Evolutionary conservation across 305 asterid species (phyloP), one percentile per base, ranked within the genome.

Genomic region (Solanum hybrid): DNA sequence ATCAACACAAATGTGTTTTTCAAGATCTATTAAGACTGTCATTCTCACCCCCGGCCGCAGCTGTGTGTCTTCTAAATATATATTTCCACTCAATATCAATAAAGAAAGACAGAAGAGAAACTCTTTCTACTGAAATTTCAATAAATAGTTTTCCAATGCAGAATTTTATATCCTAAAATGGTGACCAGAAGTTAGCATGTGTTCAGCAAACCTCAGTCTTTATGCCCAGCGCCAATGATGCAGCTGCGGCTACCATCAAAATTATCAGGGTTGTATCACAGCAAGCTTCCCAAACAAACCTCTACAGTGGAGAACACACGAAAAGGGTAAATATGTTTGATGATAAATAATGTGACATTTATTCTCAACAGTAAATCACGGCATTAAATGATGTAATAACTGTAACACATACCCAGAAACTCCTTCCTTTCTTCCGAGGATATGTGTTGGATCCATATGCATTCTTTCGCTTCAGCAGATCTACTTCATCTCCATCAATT

Each of bases 161-260:
- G 46, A 37, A 85, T 33, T 42, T 61, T 85, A 57, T 85, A 61
- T 85, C 77, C 13, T 61, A 85, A 57, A 85, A 61, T 85, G 77
- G 39, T 64, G 77, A 85, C 74, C 20, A 85, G 33, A 85, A 85
- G 29, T 61, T 33, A 61, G 26, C 24, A 75, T 24, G 90, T 40
- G 24, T 61, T 79, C 89, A 82, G 11, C 92, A 90, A 90, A 96
- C 99, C 99, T 97, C 99, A n/a, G 99, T 94, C 94, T 95, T 96
- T 86, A 96, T 97, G 78, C 99, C 99, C 26, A 97, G 95, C n/a
- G 95, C 99, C 92, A 97, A 94, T 42, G 99, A 97, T 93, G 99
- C 99, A 91, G 98, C 98, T 33, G 99, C 99, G 89, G 99, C 99
- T 26, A 97, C 97, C 99, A 96, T 97, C 95, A 97, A 93, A 91